These are phyloP conservation scores for Claviceps sp. DNA, from an alignment of 2,329 filamentous ascomycete genomes.

Conservation along the genomic window DNA sequence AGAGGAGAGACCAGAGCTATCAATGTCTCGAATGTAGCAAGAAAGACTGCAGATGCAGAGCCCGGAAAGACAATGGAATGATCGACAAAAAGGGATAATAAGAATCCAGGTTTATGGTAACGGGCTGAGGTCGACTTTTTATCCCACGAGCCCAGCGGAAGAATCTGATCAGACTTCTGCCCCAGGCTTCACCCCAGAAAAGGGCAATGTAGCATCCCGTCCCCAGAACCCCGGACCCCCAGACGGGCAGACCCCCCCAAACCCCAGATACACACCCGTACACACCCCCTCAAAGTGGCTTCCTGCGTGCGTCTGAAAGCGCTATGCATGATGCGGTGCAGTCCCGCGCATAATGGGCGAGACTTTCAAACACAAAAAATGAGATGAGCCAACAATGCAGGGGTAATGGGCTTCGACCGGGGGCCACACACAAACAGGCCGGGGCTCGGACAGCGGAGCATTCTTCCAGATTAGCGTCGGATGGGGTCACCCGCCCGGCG, in stretches of 20 bases:
- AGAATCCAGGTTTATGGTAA: neutral
- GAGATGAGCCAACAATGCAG: slow-evolving; percentile 1
- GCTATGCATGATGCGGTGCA: neutral
- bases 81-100: slow-evolving; percentile 1
- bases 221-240: neutral
- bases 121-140: slow-evolving; percentile 5
- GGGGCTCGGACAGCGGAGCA: neutral
- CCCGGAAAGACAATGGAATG: slow-evolving; percentile 2
- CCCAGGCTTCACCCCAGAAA: neutral
- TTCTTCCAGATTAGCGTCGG: neutral
- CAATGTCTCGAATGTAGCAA: neutral
- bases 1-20: neutral
- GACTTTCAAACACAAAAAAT: neutral
- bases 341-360: neutral
- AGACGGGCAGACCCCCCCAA: neutral
- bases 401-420: neutral
- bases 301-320: neutral
- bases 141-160: slow-evolving; percentile 4
- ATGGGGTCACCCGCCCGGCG: neutral
- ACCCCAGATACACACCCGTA: neutral
- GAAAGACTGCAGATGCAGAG: neutral
- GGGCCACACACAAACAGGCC: too few species aligned
- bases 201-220: slow-evolving; percentile 3
- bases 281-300: neutral
- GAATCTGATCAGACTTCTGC: slow-evolving; percentile 1